Evolutionary conservation across 257 asterid species (phyloP).

Genomic region (Lycium ferocissimum): DNA sequence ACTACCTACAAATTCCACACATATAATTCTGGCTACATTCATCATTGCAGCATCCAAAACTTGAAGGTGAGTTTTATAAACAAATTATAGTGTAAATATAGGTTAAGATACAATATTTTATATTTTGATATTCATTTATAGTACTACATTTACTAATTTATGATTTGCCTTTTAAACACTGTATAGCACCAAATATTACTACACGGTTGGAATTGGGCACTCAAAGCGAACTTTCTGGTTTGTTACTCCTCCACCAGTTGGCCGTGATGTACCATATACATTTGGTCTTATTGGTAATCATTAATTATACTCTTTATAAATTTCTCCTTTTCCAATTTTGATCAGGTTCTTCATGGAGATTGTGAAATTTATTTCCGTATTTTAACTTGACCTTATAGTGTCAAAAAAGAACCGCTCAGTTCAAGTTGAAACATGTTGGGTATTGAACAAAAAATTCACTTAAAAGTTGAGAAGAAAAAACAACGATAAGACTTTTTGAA

Average conservation of each 20-base stretch:
- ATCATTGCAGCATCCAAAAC: constrained; percentile 59
- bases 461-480: no score
- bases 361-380: no score
- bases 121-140: not conserved
- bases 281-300: constrained; percentile 83
- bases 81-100: not conserved
- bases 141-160: not conserved
- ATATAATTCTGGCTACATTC: constrained; percentile 87
- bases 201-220: constrained; percentile 63
- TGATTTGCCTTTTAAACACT: constrained; percentile 35
- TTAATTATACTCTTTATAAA: not conserved
- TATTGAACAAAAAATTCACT: no score
- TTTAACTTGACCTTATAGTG: no score
- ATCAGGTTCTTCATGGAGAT: not conserved
- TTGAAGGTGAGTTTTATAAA: constrained; percentile 50
- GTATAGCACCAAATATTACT: constrained; percentile 78
- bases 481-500: no score
- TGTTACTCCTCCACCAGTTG: constrained; percentile 76
- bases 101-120: not conserved
- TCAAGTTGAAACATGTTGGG: not conserved
- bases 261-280: constrained; percentile 83
- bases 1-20: constrained; percentile 59
- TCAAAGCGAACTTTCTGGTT: constrained; percentile 72
- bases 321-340: no score
- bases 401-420: not conserved